phyloP scores from a whole-genome alignment of 2,329 filamentous ascomycete genomes.

The Fusarium tupiense region DNA sequence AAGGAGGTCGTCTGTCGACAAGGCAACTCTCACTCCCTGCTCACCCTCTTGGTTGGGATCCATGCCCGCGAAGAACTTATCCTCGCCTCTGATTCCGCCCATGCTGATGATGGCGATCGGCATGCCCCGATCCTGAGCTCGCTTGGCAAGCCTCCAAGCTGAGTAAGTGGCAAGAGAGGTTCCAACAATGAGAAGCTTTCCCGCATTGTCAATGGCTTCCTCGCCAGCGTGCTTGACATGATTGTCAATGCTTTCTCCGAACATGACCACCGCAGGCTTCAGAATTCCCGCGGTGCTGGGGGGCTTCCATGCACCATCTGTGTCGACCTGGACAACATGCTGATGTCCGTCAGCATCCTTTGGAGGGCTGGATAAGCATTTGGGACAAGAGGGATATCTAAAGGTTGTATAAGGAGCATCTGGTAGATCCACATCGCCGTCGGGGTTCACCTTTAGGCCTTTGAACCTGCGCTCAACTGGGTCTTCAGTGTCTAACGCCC shows the following conservation, averaged over 20 bases:
- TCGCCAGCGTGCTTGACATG: conserved; percentile 81
- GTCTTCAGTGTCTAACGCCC: conserved; percentile 82
- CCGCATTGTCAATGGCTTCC: conserved; percentile 78
- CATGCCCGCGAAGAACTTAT: conserved; percentile 71
- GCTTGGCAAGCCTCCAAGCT: conserved; percentile 88
- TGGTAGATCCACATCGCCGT: conserved; percentile 92
- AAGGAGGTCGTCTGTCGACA: conserved; percentile 66
- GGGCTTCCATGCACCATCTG: conserved; percentile 80
- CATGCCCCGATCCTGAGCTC: conserved; percentile 83
- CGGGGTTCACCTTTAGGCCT: conserved; percentile 87
- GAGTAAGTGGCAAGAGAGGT: conserved; percentile 95
- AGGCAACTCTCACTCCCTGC: conserved; percentile 65
- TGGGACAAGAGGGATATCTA: conserved; percentile 88
- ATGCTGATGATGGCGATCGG: conserved; percentile 89
- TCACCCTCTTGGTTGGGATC: conserved; percentile 61
- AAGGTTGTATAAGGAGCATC: conserved; percentile 90
- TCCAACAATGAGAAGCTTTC: conserved; percentile 80
- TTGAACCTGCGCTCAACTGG: conserved; percentile 72
- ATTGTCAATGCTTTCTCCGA: conserved; percentile 84
- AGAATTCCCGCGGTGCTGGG: conserved; percentile 79
- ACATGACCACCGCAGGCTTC: conserved; percentile 96
- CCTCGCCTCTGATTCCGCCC: conserved; percentile 83
- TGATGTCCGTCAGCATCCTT: conserved; percentile 62
- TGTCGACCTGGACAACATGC: conserved; percentile 74
- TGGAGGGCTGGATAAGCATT: conserved; percentile 75